These are phyloP conservation scores for Tetracladium marchalianum DNA, from an alignment of 495 filamentous ascomycete genomes.

Conservation along the genomic window DNA sequence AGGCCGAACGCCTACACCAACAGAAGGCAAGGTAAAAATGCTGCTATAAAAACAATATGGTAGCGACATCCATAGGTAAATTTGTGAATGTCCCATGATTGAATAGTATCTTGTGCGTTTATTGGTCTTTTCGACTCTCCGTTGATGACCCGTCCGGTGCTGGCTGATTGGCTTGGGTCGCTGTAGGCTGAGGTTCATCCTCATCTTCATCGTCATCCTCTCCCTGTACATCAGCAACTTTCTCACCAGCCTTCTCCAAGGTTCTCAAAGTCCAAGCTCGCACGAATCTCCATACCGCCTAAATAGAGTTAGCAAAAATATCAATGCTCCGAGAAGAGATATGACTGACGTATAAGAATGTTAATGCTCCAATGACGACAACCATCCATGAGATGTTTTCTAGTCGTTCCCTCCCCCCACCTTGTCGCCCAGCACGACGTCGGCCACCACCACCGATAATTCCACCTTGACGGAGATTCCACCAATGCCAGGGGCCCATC, in stretches of 20 bases:
- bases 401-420: constrained; percentile 60
- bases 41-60: background rate
- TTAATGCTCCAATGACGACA: constrained; percentile 67
- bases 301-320: constrained; percentile 19
- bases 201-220: constrained; percentile 64
- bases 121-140: constrained; percentile 11
- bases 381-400: constrained; percentile 67
- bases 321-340: background rate
- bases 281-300: constrained; percentile 76
- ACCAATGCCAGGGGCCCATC: constrained; percentile 67
- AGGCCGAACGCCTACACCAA: background rate
- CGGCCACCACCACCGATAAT: constrained; percentile 35
- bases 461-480: constrained; percentile 50
- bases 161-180: background rate
- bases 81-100: background rate
- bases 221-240: constrained; percentile 73
- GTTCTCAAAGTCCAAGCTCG: constrained; percentile 56
- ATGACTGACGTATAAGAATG: constrained; percentile 69
- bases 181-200: constrained; percentile 20
- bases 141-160: background rate
- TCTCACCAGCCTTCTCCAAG: constrained; percentile 66
- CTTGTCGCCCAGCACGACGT: constrained; percentile 35
- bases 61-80: too few relatives aligned
- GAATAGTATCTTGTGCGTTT: background rate
- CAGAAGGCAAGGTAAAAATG: too few relatives aligned